Conservation (phyloP, 2,329 filamentous ascomycete genomes). For the Aspergillus ruber region DNA sequence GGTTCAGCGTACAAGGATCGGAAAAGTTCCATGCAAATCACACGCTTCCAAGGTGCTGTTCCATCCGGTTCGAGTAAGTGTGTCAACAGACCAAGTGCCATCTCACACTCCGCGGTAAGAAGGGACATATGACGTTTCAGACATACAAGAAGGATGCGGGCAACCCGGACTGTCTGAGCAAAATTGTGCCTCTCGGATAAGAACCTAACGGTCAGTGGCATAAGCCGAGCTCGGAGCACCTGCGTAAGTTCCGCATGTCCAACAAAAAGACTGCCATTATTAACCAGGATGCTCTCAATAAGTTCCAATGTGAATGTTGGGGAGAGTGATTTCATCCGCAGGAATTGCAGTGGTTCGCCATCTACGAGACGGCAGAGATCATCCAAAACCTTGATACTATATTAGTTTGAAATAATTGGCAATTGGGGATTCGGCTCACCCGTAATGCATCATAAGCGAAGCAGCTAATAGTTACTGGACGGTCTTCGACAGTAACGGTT, state of each 20-base stretch:
- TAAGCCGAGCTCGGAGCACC: slow-evolving; percentile 67
- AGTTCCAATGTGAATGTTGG: slow-evolving; percentile 83
- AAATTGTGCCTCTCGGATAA: slow-evolving; percentile 75
- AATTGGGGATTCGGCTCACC: slow-evolving; percentile 36
- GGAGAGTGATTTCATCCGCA: slow-evolving; percentile 70
- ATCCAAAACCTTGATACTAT: slow-evolving; percentile 60
- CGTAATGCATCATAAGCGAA: slow-evolving; percentile 81
- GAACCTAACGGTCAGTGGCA: slow-evolving; percentile 74
- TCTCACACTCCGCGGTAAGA: slow-evolving; percentile 71
- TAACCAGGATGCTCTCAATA: slow-evolving; percentile 82
- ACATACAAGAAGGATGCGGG: slow-evolving; percentile 76
- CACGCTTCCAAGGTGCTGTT: slow-evolving; percentile 74
- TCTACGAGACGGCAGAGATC: slow-evolving; percentile 86
- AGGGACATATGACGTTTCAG: slow-evolving; percentile 70
- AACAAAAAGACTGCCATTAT: slow-evolving; percentile 74
- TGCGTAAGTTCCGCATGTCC: slow-evolving; percentile 74
- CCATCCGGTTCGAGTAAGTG: slow-evolving; percentile 81
- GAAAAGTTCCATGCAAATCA: slow-evolving; percentile 86
- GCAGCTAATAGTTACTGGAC: slow-evolving; percentile 59
- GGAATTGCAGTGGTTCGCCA: slow-evolving; percentile 72
- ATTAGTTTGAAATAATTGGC: slow-evolving; percentile 5
- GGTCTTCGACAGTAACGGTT: slow-evolving; percentile 62
- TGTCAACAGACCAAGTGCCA: slow-evolving; percentile 72
- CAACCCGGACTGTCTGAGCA: slow-evolving; percentile 71
- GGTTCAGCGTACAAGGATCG: slow-evolving; percentile 78